Conservation (phyloP, 2,329 filamentous ascomycete genomes). For the Fusarium paranaense region DNA sequence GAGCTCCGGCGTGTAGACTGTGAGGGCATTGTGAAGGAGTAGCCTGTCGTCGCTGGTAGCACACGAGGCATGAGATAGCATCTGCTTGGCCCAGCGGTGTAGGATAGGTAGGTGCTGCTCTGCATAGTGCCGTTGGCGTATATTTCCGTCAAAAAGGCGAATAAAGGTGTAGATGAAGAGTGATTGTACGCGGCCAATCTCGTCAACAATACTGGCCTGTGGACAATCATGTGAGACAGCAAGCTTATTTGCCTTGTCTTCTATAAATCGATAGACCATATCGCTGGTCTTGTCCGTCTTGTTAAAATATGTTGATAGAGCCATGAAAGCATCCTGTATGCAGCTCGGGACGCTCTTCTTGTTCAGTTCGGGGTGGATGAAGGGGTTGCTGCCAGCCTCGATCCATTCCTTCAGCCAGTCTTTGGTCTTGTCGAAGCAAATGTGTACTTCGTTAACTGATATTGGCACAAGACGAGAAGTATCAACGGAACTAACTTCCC, state of each 20-base stretch:
- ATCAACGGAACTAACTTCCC: slow-evolving; percentile 4
- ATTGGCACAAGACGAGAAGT: slow-evolving; percentile 4
- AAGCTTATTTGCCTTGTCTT: slow-evolving; percentile 15
- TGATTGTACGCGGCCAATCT: slow-evolving; percentile 37
- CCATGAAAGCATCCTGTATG: slow-evolving; percentile 25
- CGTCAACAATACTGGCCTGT: background rate
- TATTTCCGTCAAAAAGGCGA: slow-evolving; percentile 39
- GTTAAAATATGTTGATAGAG: slow-evolving; percentile 20
- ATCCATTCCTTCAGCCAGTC: slow-evolving; percentile 28
- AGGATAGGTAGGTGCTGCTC: slow-evolving; percentile 33
- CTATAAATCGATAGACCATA: slow-evolving; percentile 19
- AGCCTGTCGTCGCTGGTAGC: slow-evolving; percentile 11
- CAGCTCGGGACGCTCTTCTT: slow-evolving; percentile 7
- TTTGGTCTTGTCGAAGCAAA: slow-evolving; percentile 5
- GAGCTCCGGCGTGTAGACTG: background rate
- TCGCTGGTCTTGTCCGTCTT: slow-evolving; percentile 25
- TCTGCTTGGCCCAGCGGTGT: slow-evolving; percentile 26
- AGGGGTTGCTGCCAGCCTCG: slow-evolving; percentile 19
- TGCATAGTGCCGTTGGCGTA: slow-evolving; percentile 36
- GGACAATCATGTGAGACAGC: background rate
- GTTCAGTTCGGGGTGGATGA: slow-evolving; percentile 25
- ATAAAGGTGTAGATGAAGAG: slow-evolving; percentile 39
- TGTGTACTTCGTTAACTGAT: background rate
- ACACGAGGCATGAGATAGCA: background rate
- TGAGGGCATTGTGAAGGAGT: slow-evolving; percentile 17